Evolutionary conservation across 257 asterid species (phyloP).

Genomic region (Penstemon eatonii): DNA sequence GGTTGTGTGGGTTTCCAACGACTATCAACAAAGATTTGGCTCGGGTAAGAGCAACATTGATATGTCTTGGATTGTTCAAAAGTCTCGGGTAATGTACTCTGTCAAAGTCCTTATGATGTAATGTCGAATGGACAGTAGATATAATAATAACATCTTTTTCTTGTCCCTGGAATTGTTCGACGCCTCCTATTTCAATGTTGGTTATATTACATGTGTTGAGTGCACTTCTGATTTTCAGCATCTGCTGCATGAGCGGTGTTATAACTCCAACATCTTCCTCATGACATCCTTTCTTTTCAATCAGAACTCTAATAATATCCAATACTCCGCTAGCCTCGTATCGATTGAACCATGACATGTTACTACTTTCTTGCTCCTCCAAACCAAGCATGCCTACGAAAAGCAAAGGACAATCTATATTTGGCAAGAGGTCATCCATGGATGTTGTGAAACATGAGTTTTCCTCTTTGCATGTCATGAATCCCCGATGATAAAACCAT

Average conservation of each 20-base stretch:
- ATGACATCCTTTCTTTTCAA: slow-evolving; percentile 44
- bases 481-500: slow-evolving; percentile 64
- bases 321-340: slow-evolving; percentile 85
- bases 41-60: slow-evolving; percentile 85
- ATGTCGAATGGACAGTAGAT: slow-evolving; percentile 91
- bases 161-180: slow-evolving; percentile 97
- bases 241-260: slow-evolving; percentile 90
- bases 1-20: slow-evolving; percentile 94
- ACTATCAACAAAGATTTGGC: slow-evolving; percentile 79
- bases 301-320: slow-evolving; percentile 53
- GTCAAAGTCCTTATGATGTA: slow-evolving; percentile 81
- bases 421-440: slow-evolving; percentile 57
- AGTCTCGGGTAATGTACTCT: slow-evolving; percentile 74
- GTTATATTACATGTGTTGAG: slow-evolving; percentile 29
- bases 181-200: slow-evolving; percentile 76
- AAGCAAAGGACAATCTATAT: slow-evolving; percentile 71
- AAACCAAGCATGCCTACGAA: slow-evolving; percentile 84
- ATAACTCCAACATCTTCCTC: slow-evolving; percentile 86
- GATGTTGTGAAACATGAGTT: slow-evolving; percentile 22
- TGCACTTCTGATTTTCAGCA: slow-evolving; percentile 43
- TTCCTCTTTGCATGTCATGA: slow-evolving; percentile 66
- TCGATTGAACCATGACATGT: slow-evolving; percentile 95
- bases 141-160: slow-evolving; percentile 76
- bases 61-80: slow-evolving; percentile 91
- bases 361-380: slow-evolving; percentile 92